Base-by-base conservation (phyloP, 192 early-diverging fungal species). In the Backusella circina region DNA sequence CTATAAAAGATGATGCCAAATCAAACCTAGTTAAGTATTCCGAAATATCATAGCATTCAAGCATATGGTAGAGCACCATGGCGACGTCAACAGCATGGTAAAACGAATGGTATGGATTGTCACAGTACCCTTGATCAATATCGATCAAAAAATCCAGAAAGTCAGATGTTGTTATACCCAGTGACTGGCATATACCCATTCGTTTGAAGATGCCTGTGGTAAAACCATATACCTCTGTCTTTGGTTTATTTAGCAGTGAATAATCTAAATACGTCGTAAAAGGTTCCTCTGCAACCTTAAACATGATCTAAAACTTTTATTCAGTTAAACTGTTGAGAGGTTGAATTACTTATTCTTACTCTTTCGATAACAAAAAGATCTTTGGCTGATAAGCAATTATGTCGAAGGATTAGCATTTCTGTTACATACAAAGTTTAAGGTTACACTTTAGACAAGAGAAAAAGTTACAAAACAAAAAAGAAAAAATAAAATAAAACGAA, bases 1-100 rank as follows among this genome's bases (percentile, higher is more conserved):
- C 88, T 32, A 98, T 88, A 3, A 98, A 80, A 35, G 96, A 75
- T 12, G 88, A 86, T 16, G 92, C 90, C 73, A 92, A 86, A 71
- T 96, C 95, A 16, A 89, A 83, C 13, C 84, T 78, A 9, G 90
- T 89, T 12, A 95, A 80, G 67, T 91, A 92, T 8, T 90, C 87
- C 1, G 84, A 81, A 0, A 91, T 86, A 30, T 86, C 90, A 80
- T 94, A 85, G 50, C 93, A 87, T 21, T 79, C 81, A 7, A 97
- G 82, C 76, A 95, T 90, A 70, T 91, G 92, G 79, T 90, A 93
- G 5, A 96, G 85, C 70, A 96, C 92, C 37, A 90, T 88, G 5
- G 92, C 89, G 1, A 98, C 96, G 83, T 98, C 96, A 2, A 93
- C 88, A 13, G 95, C 95, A 75, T 98, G 96, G 79, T 92, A 91